Evolutionary conservation across 352 stramenopile genomes (phyloP).

Genomic region (Chrysophaeum taylorii): DNA sequence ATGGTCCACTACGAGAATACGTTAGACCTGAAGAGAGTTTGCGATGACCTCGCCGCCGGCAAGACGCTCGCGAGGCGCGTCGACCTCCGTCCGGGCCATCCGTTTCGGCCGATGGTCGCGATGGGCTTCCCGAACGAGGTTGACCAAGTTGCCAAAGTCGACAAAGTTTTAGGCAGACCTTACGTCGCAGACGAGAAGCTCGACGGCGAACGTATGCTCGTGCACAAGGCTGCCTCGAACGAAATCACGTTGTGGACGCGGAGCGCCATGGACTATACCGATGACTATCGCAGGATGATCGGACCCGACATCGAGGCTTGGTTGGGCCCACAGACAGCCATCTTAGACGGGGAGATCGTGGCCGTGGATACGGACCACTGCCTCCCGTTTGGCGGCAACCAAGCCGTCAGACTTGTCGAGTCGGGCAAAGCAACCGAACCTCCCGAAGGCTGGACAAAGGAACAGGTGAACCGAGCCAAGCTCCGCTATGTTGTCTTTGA

Average conservation of each 20-base stretch:
- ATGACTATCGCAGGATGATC: not conserved
- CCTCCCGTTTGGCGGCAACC: not conserved
- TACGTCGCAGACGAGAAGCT: constrained; percentile 9
- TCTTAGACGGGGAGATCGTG: constrained; percentile 6
- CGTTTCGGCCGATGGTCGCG: not conserved
- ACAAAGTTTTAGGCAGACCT: too few species aligned
- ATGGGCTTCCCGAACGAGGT: not conserved
- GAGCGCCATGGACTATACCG: not conserved
- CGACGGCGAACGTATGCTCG: constrained; percentile 8
- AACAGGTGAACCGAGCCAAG: too few species aligned
- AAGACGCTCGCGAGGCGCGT: not conserved
- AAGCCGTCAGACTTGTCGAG: not conserved
- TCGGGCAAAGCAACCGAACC: too few species aligned
- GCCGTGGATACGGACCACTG: not conserved
- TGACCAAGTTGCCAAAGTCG: not conserved
- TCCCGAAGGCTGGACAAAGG: too few species aligned
- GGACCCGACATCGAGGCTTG: too few species aligned
- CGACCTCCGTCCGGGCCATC: not conserved
- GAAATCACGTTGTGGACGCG: not conserved
- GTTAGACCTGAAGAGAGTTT: not conserved
- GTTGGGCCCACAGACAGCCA: not conserved
- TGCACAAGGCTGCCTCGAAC: not conserved
- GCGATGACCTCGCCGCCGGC: not conserved
- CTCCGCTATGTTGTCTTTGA: constrained; percentile 7
- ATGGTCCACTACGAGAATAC: not conserved